Conservation (phyloP, 1,284 basidiomycete species). For the Sphaerobolus stellatus region DNA sequence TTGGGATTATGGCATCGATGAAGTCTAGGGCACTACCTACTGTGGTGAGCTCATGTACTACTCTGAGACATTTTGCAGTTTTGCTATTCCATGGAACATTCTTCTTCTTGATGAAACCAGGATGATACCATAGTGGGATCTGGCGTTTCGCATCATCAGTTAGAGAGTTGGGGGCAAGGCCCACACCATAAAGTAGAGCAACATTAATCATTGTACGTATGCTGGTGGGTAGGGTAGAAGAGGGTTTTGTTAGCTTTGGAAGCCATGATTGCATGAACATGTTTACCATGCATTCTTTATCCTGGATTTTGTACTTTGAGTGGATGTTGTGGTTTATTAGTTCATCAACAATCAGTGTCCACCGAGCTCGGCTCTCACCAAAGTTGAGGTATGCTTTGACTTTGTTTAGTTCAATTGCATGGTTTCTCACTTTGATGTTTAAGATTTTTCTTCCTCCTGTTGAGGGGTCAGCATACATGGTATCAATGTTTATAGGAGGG, state of each 20-base stretch:
- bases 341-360: constrained; percentile 16
- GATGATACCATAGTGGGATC: neutral
- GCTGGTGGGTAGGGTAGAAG: neutral
- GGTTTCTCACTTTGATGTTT: constrained; percentile 15
- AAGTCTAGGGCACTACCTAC: neutral
- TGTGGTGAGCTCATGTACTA: neutral
- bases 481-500: neutral
- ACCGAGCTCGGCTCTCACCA: constrained; percentile 5
- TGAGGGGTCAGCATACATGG: neutral
- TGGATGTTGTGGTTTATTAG: neutral
- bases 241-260: neutral
- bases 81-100: neutral
- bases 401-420: constrained; percentile 19
- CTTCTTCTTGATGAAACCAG: neutral
- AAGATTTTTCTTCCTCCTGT: constrained; percentile 9
- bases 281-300: constrained; percentile 1
- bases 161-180: neutral
- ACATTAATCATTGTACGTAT: neutral
- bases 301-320: neutral
- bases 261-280: neutral
- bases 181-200: neutral
- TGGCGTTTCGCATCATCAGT: neutral
- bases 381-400: constrained; percentile 17
- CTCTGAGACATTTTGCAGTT: neutral
- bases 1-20: neutral